These are phyloP conservation scores for Botrytis hyacinthi DNA, from an alignment of 2,329 filamentous ascomycete species.

Conservation along the genomic window DNA sequence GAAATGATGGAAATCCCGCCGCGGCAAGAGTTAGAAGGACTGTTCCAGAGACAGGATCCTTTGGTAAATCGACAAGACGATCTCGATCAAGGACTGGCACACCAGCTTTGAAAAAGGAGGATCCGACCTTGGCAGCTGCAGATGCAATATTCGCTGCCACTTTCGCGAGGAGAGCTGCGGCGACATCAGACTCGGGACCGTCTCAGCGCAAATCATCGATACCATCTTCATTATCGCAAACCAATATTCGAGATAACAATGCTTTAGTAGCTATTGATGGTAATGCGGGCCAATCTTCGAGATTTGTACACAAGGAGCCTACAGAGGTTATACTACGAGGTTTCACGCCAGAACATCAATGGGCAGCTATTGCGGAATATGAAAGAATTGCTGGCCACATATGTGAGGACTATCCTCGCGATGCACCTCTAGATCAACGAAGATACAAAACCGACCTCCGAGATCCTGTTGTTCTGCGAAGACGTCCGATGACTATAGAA, in stretches of 20 bases:
- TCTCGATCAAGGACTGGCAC: conserved; percentile 61
- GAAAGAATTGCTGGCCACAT: conserved; percentile 83
- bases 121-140: conserved; percentile 60
- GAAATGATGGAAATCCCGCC: conserved; percentile 52
- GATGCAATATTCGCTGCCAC: conserved; percentile 62
- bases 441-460: conserved; percentile 73
- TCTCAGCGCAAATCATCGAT: conserved; percentile 38
- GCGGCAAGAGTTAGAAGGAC: conserved; percentile 51
- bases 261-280: conserved; percentile 33
- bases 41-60: conserved; percentile 61
- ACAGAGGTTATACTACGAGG: conserved; percentile 85
- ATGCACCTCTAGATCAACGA: conserved; percentile 68
- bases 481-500: conserved; percentile 62
- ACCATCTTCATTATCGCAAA: conserved; percentile 37
- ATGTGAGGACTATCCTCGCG: conserved; percentile 89
- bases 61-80: conserved; percentile 64
- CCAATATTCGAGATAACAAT: conserved; percentile 40
- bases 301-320: conserved; percentile 49
- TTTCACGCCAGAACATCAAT: conserved; percentile 68
- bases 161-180: conserved; percentile 45
- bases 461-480: conserved; percentile 67
- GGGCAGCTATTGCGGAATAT: conserved; percentile 85
- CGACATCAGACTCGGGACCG: conserved; percentile 36
- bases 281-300: conserved; percentile 28
- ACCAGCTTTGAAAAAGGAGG: conserved; percentile 52